Evolutionary conservation across 2,329 filamentous ascomycete genomes (phyloP).

Genomic region (Cladosporium sp.): DNA sequence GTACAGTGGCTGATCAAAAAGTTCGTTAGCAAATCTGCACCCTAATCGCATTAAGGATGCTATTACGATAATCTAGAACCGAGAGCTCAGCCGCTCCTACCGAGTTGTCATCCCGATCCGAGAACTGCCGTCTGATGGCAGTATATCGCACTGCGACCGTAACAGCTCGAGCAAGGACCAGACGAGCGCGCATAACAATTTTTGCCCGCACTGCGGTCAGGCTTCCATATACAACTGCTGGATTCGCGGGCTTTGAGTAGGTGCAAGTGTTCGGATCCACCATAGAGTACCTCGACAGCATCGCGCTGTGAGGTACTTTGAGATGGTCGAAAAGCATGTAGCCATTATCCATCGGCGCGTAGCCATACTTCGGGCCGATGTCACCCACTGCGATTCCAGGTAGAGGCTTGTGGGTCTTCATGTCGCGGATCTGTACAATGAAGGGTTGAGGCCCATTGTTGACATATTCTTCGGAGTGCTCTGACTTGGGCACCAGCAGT

Average conservation of each 20-base stretch:
- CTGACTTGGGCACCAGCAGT: constrained; percentile 47
- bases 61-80: constrained; percentile 52
- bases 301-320: constrained; percentile 51
- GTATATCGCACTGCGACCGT: constrained; percentile 56
- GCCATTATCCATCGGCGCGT: constrained; percentile 56
- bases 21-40: background rate
- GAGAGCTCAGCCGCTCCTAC: constrained; percentile 44
- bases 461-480: constrained; percentile 38
- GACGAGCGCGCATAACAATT: constrained; percentile 54
- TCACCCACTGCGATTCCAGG: constrained; percentile 55
- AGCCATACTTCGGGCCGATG: constrained; percentile 59
- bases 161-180: constrained; percentile 56
- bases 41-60: too few species aligned
- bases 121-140: constrained; percentile 53
- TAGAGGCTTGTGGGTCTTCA: constrained; percentile 51
- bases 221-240: constrained; percentile 54
- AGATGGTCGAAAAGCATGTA: constrained; percentile 57
- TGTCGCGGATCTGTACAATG: constrained; percentile 54
- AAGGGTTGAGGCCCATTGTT: constrained; percentile 57
- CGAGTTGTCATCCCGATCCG: constrained; percentile 49
- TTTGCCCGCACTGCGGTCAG: constrained; percentile 52
- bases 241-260: constrained; percentile 51
- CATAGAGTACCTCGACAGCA: constrained; percentile 53
- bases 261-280: constrained; percentile 50
- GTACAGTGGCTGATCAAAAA: constrained; percentile 46